Base-by-base conservation (phyloP, 192 early-diverging fungal species). In the Umbelopsis isabellina region DNA sequence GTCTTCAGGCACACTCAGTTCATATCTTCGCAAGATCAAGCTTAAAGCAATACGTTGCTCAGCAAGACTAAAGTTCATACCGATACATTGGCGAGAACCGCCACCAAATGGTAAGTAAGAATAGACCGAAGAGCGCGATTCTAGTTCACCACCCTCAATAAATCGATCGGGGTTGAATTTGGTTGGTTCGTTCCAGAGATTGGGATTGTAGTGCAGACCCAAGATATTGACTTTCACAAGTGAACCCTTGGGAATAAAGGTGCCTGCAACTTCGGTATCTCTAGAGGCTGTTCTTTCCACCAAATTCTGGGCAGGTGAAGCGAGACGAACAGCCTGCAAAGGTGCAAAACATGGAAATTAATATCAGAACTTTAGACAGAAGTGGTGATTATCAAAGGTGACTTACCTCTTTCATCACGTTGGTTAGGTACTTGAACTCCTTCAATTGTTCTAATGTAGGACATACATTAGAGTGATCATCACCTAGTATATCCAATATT, bases 381-480 rank as follows among this genome's bases (percentile, higher is more conserved):
- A 25, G 30, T n/a, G 27, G 3, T 30, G 9, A 22, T 4, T 23
- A 65, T 30, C 46, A n/a, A 11, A 35, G 10, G 33, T 1, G 23
- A 65, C 27, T 46, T 58, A 68, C 69, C 78, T 79, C 88, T 51
- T 87, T 86, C 53, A 87, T 83, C 33, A 86, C 75, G 16, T 76
- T 72, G 49, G 84, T 79, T 15, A 89, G 46, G 33, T 85, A 88
- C 7, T 70, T 66, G 37, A 89, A 79, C 41, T 82, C 72, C 69
- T 84, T 85, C 1, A 84, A 48, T 66, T 89, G 80, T 13, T 84
- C 79, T 65, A 78, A 66, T n/a, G 77, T 81, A 1, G 87, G 85
- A 13, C 80, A 76, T 6, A 80, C 70, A 65, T 88, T 85, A 46
- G 75, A 70, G 37, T 79, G 80, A 51, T 61, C 65, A 68, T 90